These are phyloP conservation scores for Phytophthora palmivora DNA, from an alignment of 352 stramenopile genomes.

Conservation along the genomic window DNA sequence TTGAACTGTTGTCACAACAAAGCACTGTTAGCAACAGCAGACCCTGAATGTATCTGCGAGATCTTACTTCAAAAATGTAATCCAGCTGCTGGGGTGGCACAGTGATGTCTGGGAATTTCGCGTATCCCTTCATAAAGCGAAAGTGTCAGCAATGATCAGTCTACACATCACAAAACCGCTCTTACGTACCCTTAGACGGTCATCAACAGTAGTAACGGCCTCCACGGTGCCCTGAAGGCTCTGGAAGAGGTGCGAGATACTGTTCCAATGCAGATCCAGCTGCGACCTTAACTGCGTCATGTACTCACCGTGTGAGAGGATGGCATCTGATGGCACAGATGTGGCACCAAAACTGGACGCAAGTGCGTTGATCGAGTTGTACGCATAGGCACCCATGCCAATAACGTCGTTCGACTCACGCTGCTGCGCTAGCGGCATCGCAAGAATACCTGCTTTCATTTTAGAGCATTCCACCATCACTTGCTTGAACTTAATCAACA, in stretches of 20 bases:
- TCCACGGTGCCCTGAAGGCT: conserved; percentile 81
- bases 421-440: conserved; percentile 78
- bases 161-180: background rate
- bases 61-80: conserved; percentile 90
- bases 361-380: conserved; percentile 87
- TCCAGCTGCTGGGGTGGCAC: conserved; percentile 82
- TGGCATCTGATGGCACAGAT: conserved; percentile 65
- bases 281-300: conserved; percentile 89
- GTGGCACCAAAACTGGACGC: conserved; percentile 70
- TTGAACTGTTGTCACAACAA: conserved; percentile 64
- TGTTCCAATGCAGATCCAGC: conserved; percentile 89
- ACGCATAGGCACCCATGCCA: conserved; percentile 71
- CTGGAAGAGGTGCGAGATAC: conserved; percentile 82
- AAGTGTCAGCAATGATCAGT: conserved; percentile 9
- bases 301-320: conserved; percentile 86
- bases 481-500: conserved; percentile 78
- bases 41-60: background rate
- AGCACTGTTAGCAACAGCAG: conserved; percentile 15
- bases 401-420: conserved; percentile 75
- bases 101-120: conserved; percentile 70
- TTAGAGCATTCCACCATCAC: conserved; percentile 78
- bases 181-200: conserved; percentile 70
- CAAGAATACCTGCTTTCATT: conserved; percentile 83
- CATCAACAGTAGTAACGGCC: conserved; percentile 62
- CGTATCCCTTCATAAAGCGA: conserved; percentile 58